A percentile compares a stretch with the other conserved stretches of the same genome.
Evolutionary conservation across 148 eudicot species (phyloP).

Genomic region (Persicaria tinctoria): DNA sequence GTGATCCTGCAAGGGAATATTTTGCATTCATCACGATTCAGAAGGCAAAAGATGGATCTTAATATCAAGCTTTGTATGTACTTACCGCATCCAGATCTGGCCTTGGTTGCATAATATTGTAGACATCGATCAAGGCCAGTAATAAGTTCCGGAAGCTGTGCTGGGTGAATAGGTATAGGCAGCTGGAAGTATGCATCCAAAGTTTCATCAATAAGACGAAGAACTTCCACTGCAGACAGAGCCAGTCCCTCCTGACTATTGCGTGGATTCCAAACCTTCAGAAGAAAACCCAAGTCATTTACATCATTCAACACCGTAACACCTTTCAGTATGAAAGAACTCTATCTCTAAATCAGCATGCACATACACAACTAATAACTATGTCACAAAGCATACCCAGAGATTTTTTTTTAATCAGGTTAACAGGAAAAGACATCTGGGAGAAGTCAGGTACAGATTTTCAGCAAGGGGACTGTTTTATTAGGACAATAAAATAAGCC

Average conservation of each 20-base stretch:
- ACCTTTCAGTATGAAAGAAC: too few relatives aligned
- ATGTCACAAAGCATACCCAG: neutral
- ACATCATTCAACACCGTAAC: neutral
- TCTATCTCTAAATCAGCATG: too few relatives aligned
- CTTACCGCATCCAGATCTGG: constrained; percentile 92
- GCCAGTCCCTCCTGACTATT: constrained; percentile 78
- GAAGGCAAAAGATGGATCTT: neutral
- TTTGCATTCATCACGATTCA: constrained; percentile 4
- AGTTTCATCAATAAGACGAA: constrained; percentile 66
- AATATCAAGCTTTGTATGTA: constrained; percentile 8
- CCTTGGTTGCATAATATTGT: constrained; percentile 69
- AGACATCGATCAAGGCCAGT: constrained; percentile 84
- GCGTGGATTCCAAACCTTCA: constrained; percentile 77
- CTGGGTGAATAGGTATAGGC: constrained; percentile 94
- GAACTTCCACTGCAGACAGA: constrained; percentile 75
- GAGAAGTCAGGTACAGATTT: neutral
- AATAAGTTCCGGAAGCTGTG: constrained; percentile 79
- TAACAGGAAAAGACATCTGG: neutral
- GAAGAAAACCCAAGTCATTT: neutral
- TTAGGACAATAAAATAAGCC: neutral
- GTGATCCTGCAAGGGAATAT: constrained; percentile 53
- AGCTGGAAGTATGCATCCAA: constrained; percentile 84
- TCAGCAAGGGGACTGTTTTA: neutral
- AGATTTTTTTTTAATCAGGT: neutral
- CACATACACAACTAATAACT: neutral